phyloP scores from a whole-genome alignment of 176 grass and related monocot genomes.

The Panicum miliaceum region DNA sequence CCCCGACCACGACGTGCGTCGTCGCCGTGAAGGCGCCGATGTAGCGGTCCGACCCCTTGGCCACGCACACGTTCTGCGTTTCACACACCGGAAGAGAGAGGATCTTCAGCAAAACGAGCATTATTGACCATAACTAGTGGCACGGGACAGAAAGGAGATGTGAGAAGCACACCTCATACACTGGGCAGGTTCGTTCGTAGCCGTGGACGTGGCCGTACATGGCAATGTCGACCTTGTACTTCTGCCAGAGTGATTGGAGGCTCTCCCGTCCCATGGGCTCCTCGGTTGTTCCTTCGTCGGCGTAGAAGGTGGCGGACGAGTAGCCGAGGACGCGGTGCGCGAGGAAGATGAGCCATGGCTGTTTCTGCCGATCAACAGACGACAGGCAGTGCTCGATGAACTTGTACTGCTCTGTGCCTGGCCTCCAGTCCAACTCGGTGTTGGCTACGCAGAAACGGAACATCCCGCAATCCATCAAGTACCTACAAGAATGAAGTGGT shows the following conservation, averaged over 20 bases:
- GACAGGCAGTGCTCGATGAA: slow-evolving; percentile 87
- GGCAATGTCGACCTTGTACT: slow-evolving; percentile 84
- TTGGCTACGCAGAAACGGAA: slow-evolving; percentile 87
- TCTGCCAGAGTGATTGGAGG: slow-evolving; percentile 85
- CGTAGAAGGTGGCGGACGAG: slow-evolving; percentile 80
- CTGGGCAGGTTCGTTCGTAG: slow-evolving; percentile 90
- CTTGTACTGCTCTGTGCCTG: slow-evolving; percentile 79
- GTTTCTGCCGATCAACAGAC: slow-evolving; percentile 81
- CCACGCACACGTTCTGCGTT: slow-evolving; percentile 68
- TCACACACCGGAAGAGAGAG: neutral
- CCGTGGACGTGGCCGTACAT: slow-evolving; percentile 79
- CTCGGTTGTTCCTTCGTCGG: slow-evolving; percentile 65
- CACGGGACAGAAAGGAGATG: neutral
- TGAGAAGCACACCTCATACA: slow-evolving; percentile 63
- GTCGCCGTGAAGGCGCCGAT: slow-evolving; percentile 75
- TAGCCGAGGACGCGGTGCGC: slow-evolving; percentile 88
- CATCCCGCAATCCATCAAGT: slow-evolving; percentile 76
- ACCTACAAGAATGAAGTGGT: slow-evolving; percentile 47
- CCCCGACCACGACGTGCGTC: slow-evolving; percentile 90
- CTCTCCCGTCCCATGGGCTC: slow-evolving; percentile 90
- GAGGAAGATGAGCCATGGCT: slow-evolving; percentile 95
- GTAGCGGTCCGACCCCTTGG: slow-evolving; percentile 72
- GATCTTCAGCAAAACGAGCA: neutral
- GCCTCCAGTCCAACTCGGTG: slow-evolving; percentile 78
- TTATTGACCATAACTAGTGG: neutral